Conservation (phyloP, 177 flowering plant species). For the Vitis hybrid region DNA sequence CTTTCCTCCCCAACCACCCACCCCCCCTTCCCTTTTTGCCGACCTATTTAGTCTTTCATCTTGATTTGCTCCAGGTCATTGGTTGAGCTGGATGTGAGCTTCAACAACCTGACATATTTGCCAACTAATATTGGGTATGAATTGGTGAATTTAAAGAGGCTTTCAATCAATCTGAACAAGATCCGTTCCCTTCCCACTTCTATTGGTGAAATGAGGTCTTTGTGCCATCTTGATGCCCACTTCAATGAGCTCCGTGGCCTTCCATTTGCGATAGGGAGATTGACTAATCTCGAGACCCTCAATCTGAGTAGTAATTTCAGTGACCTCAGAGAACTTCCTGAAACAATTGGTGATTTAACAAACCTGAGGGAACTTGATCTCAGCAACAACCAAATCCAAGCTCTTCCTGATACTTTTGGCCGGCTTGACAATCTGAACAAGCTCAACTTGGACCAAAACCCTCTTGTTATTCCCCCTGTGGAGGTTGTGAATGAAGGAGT, state of each 20-base stretch:
- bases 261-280: slow-evolving; percentile 67
- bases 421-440: slow-evolving; percentile 66
- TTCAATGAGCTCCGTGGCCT: slow-evolving; percentile 91
- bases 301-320: slow-evolving; percentile 84
- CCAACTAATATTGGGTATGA: slow-evolving; percentile 89
- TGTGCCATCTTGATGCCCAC: slow-evolving; percentile 71
- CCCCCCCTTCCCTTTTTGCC: neutral
- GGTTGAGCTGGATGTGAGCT: slow-evolving; percentile 85
- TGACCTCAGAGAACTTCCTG: slow-evolving; percentile 80
- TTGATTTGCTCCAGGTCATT: slow-evolving; percentile 50
- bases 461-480: slow-evolving; percentile 67
- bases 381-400: slow-evolving; percentile 86
- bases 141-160: slow-evolving; percentile 56
- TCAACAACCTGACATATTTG: slow-evolving; percentile 65
- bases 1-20: neutral
- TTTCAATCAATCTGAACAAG: slow-evolving; percentile 72
- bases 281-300: slow-evolving; percentile 68
- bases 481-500: slow-evolving; percentile 73
- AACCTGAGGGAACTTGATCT: slow-evolving; percentile 84
- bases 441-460: slow-evolving; percentile 84
- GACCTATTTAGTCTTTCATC: neutral
- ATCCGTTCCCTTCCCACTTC: slow-evolving; percentile 82
- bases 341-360: slow-evolving; percentile 70
- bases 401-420: slow-evolving; percentile 79
- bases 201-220: slow-evolving; percentile 77